Percentiles rank a stretch among this genome's conserved stretches.
These are phyloP conservation scores for Aristolochia fimbriata DNA, from an alignment of 164 flowering plant species.

Conservation along the genomic window DNA sequence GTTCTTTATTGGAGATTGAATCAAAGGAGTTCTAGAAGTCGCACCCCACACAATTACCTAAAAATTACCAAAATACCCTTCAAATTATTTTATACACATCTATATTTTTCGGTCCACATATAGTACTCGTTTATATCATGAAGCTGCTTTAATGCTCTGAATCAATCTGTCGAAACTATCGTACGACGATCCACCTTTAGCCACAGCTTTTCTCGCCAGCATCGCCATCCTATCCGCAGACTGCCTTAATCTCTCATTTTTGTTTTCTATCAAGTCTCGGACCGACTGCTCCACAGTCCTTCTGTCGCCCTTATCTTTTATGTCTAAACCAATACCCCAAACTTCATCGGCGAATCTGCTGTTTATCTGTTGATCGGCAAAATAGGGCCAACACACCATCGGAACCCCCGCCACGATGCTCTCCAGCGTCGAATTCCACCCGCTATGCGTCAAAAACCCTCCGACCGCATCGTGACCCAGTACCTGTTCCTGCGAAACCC, in stretches of 20 bases:
- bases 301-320: conserved; percentile 20
- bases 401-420: conserved; percentile 18
- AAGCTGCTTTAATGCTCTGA: conserved; percentile 14
- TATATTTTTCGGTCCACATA: no score
- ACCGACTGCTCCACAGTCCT: conserved; percentile 21
- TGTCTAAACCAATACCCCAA: conserved; percentile 26
- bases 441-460: conserved; percentile 26
- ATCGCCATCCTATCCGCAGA: conserved; percentile 9
- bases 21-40: no score
- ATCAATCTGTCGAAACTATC: conserved; percentile 15
- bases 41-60: no score
- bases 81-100: no score
- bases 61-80: no score
- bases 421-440: conserved; percentile 26
- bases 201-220: conserved; percentile 9
- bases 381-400: conserved; percentile 22
- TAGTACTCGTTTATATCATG: no score
- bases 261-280: conserved; percentile 22
- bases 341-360: conserved; percentile 16
- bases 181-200: conserved; percentile 22
- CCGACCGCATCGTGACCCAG: conserved; percentile 22
- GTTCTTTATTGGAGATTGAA: no score
- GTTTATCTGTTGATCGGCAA: conserved; percentile 20
- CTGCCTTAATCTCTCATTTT: conserved; percentile 12
- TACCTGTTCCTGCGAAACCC: conserved; percentile 25